Base-by-base conservation (phyloP, 257 asterid species). In the Dorcoceras hygrometricum region DNA sequence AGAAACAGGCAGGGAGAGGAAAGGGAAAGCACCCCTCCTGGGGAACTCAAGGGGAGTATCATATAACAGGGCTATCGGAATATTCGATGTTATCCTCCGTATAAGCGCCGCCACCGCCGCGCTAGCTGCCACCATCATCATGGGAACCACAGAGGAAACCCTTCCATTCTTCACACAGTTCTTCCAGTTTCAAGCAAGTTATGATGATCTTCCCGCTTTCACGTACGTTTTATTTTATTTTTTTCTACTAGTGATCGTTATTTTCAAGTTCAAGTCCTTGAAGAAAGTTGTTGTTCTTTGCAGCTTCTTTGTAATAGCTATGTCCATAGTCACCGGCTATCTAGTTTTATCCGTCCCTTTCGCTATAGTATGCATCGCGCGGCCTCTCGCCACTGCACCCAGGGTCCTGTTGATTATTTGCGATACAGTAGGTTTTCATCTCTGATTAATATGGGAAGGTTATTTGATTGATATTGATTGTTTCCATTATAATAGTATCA, bases 131-230 rank as follows among this genome's bases (percentile, higher is more conserved):
- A 73, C 95, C 23, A 72, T 87, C 20, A 29, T 79, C 72, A 92
- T 92, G 98, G 96, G 81, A 53, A 89, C 96, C 43, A 57, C 95
- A n/a, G 88, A 89, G 60, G 82, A 92, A 64, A 87, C 95, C 2
- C 96, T 89, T n/a, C 98, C 97, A 0, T 89, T 92, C 71, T 87
- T 86, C 86, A 89, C 95, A 20, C 98, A 89, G 68, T 92, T 89
- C 91, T 89, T 92, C 79, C 98, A 92, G 79, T 92, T 92, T 71
- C 80, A 72, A 75, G 97, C 96, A 57, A 84, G 92, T 59, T 92
- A 89, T 12, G 90, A 89, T 8, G 97, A 92, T 71, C 82, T 92
- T 53, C 87, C 96, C 0, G 71, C 95, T 78, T 89, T 89, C 83
- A 24, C 84, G 98, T 89, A 62, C 80, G 95, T 55, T 59, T 54